Conservation (phyloP, 192 early-diverging fungal genomes). For the Backusella morwellensis region DNA sequence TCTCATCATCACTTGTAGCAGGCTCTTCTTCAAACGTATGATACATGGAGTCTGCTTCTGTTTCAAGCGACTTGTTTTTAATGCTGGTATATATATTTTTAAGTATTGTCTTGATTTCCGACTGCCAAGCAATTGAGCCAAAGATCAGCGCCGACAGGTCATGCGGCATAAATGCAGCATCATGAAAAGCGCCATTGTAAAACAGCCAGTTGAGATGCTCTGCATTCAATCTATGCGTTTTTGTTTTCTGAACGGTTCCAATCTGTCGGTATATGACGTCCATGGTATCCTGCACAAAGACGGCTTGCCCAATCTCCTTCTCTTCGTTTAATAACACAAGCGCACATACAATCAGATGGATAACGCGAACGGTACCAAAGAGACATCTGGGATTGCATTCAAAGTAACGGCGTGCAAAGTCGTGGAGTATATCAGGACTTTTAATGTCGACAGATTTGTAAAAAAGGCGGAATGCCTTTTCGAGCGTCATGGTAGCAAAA, state of each 20-base stretch:
- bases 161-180: background rate
- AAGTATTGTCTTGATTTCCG: slow-evolving; percentile 15
- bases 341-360: slow-evolving; percentile 84
- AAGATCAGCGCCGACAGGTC: background rate
- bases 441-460: slow-evolving; percentile 75
- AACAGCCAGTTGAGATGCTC: background rate
- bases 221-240: background rate
- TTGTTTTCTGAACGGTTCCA: background rate
- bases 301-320: slow-evolving; percentile 69
- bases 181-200: background rate
- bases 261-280: slow-evolving; percentile 35
- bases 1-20: slow-evolving; percentile 9
- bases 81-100: slow-evolving; percentile 22
- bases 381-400: slow-evolving; percentile 74
- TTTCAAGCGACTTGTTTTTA: background rate
- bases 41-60: background rate
- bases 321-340: slow-evolving; percentile 83
- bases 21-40: background rate
- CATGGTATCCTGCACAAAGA: slow-evolving; percentile 73
- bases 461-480: slow-evolving; percentile 43
- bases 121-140: slow-evolving; percentile 11
- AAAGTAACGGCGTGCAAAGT: slow-evolving; percentile 78
- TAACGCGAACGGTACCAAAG: slow-evolving; percentile 51
- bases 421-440: slow-evolving; percentile 87
- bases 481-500: slow-evolving; percentile 18